phyloP scores from a whole-genome alignment of 306 rosid genomes.

The Rosa lucieae region DNA sequence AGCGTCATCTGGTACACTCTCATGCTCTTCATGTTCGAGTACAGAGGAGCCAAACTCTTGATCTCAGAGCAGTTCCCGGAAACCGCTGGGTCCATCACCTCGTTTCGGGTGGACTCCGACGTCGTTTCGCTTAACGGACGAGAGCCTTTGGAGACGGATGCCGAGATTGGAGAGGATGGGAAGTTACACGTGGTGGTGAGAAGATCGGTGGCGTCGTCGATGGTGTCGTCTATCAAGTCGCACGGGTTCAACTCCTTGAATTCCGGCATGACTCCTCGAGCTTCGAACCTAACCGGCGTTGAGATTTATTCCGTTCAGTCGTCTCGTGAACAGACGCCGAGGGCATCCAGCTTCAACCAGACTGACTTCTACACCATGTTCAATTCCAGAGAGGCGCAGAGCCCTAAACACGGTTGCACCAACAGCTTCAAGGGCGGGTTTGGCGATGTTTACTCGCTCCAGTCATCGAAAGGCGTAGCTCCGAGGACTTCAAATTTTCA shows the following conservation, averaged over 20 bases:
- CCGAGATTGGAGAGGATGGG: conserved; percentile 82
- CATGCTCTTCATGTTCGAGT: conserved; percentile 77
- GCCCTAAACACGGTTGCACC: conserved; percentile 72
- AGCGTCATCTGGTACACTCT: conserved; percentile 81
- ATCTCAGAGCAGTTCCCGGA: conserved; percentile 77
- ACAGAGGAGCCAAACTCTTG: conserved; percentile 75
- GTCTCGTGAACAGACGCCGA: conserved; percentile 75
- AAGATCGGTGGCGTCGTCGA: conserved; percentile 62
- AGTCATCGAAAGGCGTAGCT: conserved; percentile 66
- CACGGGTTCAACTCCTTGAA: conserved; percentile 52
- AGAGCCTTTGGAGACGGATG: conserved; percentile 64
- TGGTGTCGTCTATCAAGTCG: conserved; percentile 65
- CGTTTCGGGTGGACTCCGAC: conserved; percentile 70
- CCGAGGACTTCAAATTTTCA: conserved; percentile 71
- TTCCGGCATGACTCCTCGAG: conserved; percentile 65
- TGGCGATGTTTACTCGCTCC: conserved; percentile 57
- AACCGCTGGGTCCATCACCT: conserved; percentile 75
- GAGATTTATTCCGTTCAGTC: conserved; percentile 87
- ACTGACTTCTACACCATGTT: conserved; percentile 79
- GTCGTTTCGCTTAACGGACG: conserved; percentile 75
- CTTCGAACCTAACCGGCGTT: conserved; percentile 76
- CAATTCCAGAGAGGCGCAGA: conserved; percentile 63
- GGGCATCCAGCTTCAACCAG: conserved; percentile 81
- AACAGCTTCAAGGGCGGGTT: conserved; percentile 51
- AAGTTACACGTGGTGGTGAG: conserved; percentile 73